Conservation (phyloP, 306 rosid species). For the Vigna radiata region DNA sequence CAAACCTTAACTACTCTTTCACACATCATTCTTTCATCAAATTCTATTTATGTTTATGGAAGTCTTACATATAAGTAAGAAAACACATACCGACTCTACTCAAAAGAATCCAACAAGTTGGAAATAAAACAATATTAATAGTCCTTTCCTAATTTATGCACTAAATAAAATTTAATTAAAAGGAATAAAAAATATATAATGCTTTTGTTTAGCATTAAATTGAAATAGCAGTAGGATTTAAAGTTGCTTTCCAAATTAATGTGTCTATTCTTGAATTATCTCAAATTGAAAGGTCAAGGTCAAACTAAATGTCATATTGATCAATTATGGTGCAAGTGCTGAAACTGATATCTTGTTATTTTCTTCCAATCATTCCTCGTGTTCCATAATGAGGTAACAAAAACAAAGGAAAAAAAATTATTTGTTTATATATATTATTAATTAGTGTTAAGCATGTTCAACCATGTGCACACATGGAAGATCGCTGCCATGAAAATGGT, state of each 20-base stretch:
- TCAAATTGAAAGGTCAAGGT: not conserved
- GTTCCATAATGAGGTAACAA: conserved; percentile 9
- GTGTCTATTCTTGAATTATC: not conserved
- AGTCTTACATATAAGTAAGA: no score
- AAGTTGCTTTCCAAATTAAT: not conserved
- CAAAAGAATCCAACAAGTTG: no score
- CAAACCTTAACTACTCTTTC: not conserved
- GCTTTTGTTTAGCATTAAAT: no score
- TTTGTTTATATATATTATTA: not conserved
- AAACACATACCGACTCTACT: no score
- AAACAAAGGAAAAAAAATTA: conserved; percentile 9
- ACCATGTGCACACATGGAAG: conserved; percentile 75
- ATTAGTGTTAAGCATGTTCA: conserved; percentile 61
- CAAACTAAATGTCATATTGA: conserved; percentile 4
- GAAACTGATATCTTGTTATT: not conserved
- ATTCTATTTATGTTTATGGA: not conserved
- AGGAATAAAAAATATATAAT: no score
- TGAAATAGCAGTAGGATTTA: no score
- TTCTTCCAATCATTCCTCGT: conserved; percentile 38
- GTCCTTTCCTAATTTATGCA: no score
- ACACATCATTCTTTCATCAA: not conserved
- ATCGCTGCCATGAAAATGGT: conserved; percentile 43
- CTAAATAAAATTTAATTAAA: no score
- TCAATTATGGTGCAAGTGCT: not conserved
- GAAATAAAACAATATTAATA: no score